Conservation (phyloP, 2,329 filamentous ascomycete genomes). For the Parastagonospora avenae region DNA sequence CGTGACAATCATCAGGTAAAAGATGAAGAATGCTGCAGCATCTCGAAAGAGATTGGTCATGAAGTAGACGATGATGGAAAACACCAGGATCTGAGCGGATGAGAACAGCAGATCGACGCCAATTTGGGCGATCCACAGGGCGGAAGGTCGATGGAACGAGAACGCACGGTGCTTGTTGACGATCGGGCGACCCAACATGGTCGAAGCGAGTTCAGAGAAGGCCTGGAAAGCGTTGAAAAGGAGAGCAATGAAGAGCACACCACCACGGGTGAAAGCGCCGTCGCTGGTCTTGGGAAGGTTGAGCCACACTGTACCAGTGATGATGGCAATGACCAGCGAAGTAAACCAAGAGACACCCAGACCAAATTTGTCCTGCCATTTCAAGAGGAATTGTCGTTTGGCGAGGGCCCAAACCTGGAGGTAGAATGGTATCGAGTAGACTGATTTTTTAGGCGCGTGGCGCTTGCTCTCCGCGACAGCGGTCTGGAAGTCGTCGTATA, state of each 20-base stretch:
- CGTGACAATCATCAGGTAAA: conserved; percentile 50
- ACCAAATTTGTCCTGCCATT: conserved; percentile 84
- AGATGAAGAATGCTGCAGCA: conserved; percentile 56
- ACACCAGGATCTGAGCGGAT: conserved; percentile 65
- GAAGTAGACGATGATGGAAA: conserved; percentile 57
- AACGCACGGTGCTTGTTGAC: conserved; percentile 86
- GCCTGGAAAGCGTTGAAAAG: conserved; percentile 89
- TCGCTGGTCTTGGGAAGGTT: conserved; percentile 66
- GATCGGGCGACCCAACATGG: conserved; percentile 77
- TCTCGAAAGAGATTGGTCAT: conserved; percentile 55
- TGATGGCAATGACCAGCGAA: conserved; percentile 74
- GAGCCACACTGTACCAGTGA: conserved; percentile 80
- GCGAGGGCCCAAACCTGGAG: conserved; percentile 82
- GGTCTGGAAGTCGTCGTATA: conserved; percentile 75
- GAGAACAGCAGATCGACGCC: conserved; percentile 77
- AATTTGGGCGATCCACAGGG: conserved; percentile 83
- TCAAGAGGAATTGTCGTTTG: conserved; percentile 82
- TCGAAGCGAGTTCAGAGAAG: conserved; percentile 75
- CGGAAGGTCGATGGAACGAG: conserved; percentile 80
- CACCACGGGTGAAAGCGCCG: conserved; percentile 80
- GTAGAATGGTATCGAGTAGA: conserved; percentile 84
- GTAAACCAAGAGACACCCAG: conserved; percentile 74
- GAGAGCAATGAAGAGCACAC: conserved; percentile 78
- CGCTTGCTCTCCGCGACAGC: conserved; percentile 82
- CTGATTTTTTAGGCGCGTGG: conserved; percentile 71